phyloP scores from a whole-genome alignment of 345 rosid genomes.

The Bruguiera sexangula region DNA sequence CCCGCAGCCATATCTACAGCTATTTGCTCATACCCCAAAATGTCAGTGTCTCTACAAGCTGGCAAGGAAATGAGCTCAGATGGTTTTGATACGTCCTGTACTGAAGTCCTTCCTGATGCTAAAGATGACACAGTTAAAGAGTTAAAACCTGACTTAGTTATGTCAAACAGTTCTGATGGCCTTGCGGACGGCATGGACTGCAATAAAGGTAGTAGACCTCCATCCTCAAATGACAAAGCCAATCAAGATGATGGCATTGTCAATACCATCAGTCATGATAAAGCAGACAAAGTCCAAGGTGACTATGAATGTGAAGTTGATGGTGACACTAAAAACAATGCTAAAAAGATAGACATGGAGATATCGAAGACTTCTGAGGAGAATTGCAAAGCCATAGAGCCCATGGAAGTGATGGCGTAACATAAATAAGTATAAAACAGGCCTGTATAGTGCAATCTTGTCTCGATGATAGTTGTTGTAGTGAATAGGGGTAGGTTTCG shows the following conservation, averaged over 20 bases:
- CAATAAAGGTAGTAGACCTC: slow-evolving; percentile 21
- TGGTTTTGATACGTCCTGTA: slow-evolving; percentile 12
- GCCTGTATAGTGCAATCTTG: slow-evolving; percentile 19
- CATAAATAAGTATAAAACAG: slow-evolving; percentile 18
- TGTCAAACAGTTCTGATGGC: slow-evolving; percentile 21
- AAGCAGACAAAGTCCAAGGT: slow-evolving; percentile 24
- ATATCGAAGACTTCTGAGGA: slow-evolving; percentile 32
- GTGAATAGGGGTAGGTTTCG: slow-evolving; percentile 12
- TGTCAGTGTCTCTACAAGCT: slow-evolving; percentile 39
- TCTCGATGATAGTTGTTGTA: slow-evolving; percentile 27
- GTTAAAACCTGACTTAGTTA: slow-evolving; percentile 33
- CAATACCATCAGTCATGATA: background rate
- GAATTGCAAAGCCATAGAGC: slow-evolving; percentile 32
- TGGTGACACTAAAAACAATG: slow-evolving; percentile 19
- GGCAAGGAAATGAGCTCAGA: slow-evolving; percentile 39
- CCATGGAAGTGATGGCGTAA: slow-evolving; percentile 43
- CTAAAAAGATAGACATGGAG: slow-evolving; percentile 35
- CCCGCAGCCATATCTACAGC: slow-evolving; percentile 46
- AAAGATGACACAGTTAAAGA: slow-evolving; percentile 37
- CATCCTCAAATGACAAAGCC: slow-evolving; percentile 31
- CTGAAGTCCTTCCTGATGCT: slow-evolving; percentile 21
- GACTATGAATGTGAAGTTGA: slow-evolving; percentile 28
- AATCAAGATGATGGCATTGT: slow-evolving; percentile 34
- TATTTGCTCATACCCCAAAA: slow-evolving; percentile 41
- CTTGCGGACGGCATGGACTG: slow-evolving; percentile 35